These are phyloP conservation scores for Dactylellina sp. DNA, from an alignment of 2,329 filamentous ascomycete genomes.

Conservation along the genomic window DNA sequence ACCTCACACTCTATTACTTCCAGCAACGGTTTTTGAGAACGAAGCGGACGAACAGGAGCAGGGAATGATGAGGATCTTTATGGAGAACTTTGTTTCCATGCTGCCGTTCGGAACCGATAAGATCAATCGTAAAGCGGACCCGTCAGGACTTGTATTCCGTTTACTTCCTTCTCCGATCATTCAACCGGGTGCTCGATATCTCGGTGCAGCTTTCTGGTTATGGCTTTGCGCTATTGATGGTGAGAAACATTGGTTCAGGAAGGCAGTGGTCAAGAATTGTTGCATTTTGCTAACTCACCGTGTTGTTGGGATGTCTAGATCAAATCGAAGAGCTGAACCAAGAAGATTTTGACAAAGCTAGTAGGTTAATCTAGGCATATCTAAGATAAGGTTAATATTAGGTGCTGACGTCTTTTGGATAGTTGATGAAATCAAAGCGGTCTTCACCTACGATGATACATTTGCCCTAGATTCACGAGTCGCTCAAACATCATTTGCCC, in stretches of 20 bases:
- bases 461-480: conserved; percentile 46
- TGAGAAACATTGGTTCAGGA: neutral
- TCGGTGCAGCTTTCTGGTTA: conserved; percentile 59
- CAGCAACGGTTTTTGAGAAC: conserved; percentile 43
- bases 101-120: conserved; percentile 58
- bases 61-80: conserved; percentile 47
- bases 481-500: conserved; percentile 57
- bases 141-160: conserved; percentile 59
- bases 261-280: conserved; percentile 22
- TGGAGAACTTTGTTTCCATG: conserved; percentile 58
- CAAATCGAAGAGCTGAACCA: conserved; percentile 53
- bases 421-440: conserved; percentile 39
- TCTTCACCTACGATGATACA: conserved; percentile 54
- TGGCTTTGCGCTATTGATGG: conserved; percentile 61
- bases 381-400: neutral
- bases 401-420: neutral
- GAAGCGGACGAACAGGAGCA: conserved; percentile 42
- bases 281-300: conserved; percentile 40
- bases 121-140: conserved; percentile 59
- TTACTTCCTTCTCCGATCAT: conserved; percentile 59
- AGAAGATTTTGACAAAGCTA: conserved; percentile 43
- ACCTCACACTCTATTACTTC: conserved; percentile 57
- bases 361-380: conserved; percentile 25
- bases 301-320: conserved; percentile 36
- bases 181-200: conserved; percentile 56